These are phyloP conservation scores for Pseudopyrenochaeta lycopersici DNA, from an alignment of 2,329 filamentous ascomycete genomes.

Conservation along the genomic window DNA sequence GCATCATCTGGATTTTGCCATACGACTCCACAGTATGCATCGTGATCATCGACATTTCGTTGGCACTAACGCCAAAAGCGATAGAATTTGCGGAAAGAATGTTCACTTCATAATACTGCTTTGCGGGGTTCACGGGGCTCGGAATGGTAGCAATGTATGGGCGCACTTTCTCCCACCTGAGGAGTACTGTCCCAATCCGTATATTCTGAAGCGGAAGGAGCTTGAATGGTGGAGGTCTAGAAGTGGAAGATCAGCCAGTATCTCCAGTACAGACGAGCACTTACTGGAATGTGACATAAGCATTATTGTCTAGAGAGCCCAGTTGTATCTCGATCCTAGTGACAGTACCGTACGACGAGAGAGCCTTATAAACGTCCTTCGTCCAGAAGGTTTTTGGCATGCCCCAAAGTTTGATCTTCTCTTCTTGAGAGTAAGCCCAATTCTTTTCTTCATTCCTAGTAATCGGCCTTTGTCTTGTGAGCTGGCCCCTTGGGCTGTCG, in stretches of 20 bases:
- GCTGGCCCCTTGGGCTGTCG: constrained; percentile 1
- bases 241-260: not conserved
- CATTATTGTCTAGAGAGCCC: constrained; percentile 13
- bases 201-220: constrained; percentile 14
- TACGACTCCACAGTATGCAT: constrained; percentile 59
- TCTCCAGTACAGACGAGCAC: not conserved
- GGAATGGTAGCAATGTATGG: constrained; percentile 13
- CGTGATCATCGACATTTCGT: constrained; percentile 65
- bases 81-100: constrained; percentile 54
- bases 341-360: constrained; percentile 38
- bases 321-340: constrained; percentile 38
- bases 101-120: constrained; percentile 34
- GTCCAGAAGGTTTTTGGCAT: constrained; percentile 29
- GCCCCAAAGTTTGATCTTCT: constrained; percentile 26
- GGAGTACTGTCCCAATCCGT: constrained; percentile 3
- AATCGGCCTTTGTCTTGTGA: not conserved
- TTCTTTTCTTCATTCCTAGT: constrained; percentile 6
- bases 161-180: constrained; percentile 12
- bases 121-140: constrained; percentile 34
- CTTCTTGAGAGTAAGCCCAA: constrained; percentile 32
- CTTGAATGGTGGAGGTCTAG: constrained; percentile 22
- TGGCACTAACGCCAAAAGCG: constrained; percentile 69
- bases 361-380: constrained; percentile 28
- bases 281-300: constrained; percentile 37
- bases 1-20: constrained; percentile 43